Evolutionary conservation across 768 basidiomycete species (phyloP).

Genomic region (Boletales sp.): DNA sequence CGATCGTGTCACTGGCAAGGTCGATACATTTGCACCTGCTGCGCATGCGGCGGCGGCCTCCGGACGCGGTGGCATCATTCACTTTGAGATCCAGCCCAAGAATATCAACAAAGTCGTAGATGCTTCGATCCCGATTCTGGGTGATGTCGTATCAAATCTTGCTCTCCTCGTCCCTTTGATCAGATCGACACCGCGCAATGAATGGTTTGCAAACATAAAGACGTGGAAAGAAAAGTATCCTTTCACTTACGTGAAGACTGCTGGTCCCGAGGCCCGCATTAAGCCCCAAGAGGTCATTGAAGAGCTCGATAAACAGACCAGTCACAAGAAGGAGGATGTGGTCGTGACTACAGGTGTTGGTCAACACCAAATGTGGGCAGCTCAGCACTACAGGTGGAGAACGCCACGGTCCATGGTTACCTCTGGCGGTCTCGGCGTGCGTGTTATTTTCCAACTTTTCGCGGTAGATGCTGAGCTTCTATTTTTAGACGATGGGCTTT

Average conservation of each 20-base stretch:
- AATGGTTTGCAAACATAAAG: slow-evolving; percentile 84
- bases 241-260: slow-evolving; percentile 76
- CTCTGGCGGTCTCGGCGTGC: slow-evolving; percentile 89
- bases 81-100: slow-evolving; percentile 98
- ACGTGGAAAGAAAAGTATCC: slow-evolving; percentile 86
- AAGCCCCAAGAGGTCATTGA: slow-evolving; percentile 98
- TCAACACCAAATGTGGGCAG: slow-evolving; percentile 99
- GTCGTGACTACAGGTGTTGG: slow-evolving; percentile 93
- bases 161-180: slow-evolving; percentile 80
- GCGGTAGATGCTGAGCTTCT: background rate
- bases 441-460: slow-evolving; percentile 29
- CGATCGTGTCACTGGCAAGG: slow-evolving; percentile 93
- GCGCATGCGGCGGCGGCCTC: slow-evolving; percentile 80
- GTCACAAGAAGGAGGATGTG: slow-evolving; percentile 78
- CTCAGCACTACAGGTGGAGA: slow-evolving; percentile 90
- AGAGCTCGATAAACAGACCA: slow-evolving; percentile 82
- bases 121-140: slow-evolving; percentile 89
- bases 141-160: slow-evolving; percentile 87
- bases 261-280: slow-evolving; percentile 57
- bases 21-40: slow-evolving; percentile 87
- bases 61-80: slow-evolving; percentile 94
- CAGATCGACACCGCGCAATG: slow-evolving; percentile 53
- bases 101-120: slow-evolving; percentile 99
- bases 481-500: slow-evolving; percentile 90
- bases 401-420: slow-evolving; percentile 86